phyloP scores from a whole-genome alignment of 305 asterid species.

The Ajuga reptans region DNA sequence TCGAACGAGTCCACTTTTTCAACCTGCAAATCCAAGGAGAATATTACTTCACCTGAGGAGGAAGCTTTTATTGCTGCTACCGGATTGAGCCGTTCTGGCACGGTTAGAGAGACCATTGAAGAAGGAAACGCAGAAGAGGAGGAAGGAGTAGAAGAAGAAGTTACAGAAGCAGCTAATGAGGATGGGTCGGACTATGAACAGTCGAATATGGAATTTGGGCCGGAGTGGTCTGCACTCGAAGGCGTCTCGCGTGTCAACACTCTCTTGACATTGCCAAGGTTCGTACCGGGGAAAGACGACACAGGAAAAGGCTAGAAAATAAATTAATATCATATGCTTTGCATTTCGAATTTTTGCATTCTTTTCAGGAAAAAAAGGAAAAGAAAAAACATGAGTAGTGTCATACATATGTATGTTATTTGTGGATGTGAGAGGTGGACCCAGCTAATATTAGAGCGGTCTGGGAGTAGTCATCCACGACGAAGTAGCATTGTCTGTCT shows the following conservation, averaged over 20 bases:
- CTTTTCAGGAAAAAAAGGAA: background rate
- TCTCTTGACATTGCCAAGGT: slow-evolving; percentile 63
- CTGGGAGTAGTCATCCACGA: slow-evolving; percentile 27
- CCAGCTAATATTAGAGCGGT: slow-evolving; percentile 44
- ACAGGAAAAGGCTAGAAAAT: slow-evolving; percentile 32
- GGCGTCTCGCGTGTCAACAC: slow-evolving; percentile 76
- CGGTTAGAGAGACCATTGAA: slow-evolving; percentile 19
- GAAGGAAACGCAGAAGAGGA: slow-evolving; percentile 9
- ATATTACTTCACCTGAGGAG: slow-evolving; percentile 21
- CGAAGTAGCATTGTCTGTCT: background rate
- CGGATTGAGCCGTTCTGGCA: slow-evolving; percentile 22
- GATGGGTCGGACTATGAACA: slow-evolving; percentile 35
- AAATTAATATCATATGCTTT: background rate
- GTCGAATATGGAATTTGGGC: slow-evolving; percentile 26
- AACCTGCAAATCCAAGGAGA: slow-evolving; percentile 29
- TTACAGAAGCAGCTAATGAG: slow-evolving; percentile 25
- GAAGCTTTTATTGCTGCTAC: slow-evolving; percentile 9
- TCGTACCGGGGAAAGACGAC: slow-evolving; percentile 47
- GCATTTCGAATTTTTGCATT: slow-evolving; percentile 11
- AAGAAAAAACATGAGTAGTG: background rate
- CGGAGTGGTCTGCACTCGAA: slow-evolving; percentile 57
- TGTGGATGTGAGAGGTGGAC: slow-evolving; percentile 33
- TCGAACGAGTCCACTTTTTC: slow-evolving; percentile 31
- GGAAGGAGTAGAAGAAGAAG: slow-evolving; percentile 28
- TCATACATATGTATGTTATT: slow-evolving; percentile 19